phyloP scores from a whole-genome alignment of 129 eudicot genomes.

The Chrysanthemum seticuspe region DNA sequence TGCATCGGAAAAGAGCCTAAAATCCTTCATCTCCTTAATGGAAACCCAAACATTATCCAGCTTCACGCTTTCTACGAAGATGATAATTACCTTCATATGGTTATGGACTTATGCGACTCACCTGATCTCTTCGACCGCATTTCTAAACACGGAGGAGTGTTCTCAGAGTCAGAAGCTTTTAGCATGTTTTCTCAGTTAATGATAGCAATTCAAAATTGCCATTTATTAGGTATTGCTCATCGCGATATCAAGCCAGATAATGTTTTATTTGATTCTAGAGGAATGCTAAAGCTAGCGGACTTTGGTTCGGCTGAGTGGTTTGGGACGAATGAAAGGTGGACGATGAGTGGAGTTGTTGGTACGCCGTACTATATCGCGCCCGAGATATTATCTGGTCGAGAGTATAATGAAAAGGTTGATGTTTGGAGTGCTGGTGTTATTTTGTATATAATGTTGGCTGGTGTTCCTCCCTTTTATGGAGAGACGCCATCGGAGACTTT shows the following conservation, averaged over 20 bases:
- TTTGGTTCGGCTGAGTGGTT: constrained; percentile 84
- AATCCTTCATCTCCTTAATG: constrained; percentile 50
- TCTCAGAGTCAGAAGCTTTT: constrained; percentile 53
- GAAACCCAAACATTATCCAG: constrained; percentile 54
- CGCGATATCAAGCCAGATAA: constrained; percentile 84
- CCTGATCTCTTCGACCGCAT: constrained; percentile 59
- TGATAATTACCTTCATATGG: constrained; percentile 54
- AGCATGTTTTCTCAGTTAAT: constrained; percentile 40
- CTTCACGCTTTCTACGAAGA: constrained; percentile 55
- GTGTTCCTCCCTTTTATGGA: constrained; percentile 76
- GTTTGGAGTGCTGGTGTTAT: constrained; percentile 93
- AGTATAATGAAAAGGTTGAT: constrained; percentile 70
- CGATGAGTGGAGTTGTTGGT: constrained; percentile 74
- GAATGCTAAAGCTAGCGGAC: constrained; percentile 58
- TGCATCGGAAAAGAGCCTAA: constrained; percentile 78
- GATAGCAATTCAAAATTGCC: constrained; percentile 53
- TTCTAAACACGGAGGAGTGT: constrained; percentile 32
- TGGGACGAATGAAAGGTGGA: constrained; percentile 28
- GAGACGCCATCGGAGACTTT: constrained; percentile 59
- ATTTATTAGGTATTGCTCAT: constrained; percentile 61
- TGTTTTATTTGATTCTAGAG: constrained; percentile 56
- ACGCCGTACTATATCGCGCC: constrained; percentile 89
- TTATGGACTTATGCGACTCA: constrained; percentile 59
- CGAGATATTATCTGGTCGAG: constrained; percentile 65
- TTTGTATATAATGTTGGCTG: constrained; percentile 75